Percentiles rank a stretch among this genome's conserved stretches.
Conservation (phyloP, 2,329 filamentous ascomycete genomes). For the Grosmannia clavigera region DNA sequence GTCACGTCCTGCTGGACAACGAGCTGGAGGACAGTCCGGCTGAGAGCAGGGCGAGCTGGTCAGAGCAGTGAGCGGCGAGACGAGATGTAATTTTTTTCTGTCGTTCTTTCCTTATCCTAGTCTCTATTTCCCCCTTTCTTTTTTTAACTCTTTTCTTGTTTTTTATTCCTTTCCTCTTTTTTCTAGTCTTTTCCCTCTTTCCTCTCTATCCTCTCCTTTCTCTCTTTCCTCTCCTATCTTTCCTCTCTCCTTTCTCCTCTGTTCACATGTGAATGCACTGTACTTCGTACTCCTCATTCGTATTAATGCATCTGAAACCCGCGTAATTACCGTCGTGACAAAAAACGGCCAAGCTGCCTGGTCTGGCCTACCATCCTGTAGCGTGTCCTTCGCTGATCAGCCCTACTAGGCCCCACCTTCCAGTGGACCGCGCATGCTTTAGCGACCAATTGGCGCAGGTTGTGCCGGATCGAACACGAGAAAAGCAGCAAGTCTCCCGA, state of each 20-base stretch:
- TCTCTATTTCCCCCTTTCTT: not conserved
- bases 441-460: not conserved
- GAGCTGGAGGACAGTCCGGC: not conserved
- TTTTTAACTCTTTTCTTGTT: not conserved
- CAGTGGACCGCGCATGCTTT: not conserved
- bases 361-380: not conserved
- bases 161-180: not conserved
- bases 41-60: not conserved
- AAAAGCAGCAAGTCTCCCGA: too few relatives aligned
- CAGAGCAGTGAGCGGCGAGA: not conserved
- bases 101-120: not conserved
- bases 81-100: not conserved
- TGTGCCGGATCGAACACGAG: too few relatives aligned
- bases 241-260: not conserved
- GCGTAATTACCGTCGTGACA: not conserved
- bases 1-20: constrained; percentile 38
- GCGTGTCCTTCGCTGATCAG: not conserved
- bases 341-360: not conserved
- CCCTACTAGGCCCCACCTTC: not conserved
- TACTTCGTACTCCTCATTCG: too few relatives aligned
- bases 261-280: too few relatives aligned
- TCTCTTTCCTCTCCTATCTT: not conserved
- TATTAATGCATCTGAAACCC: too few relatives aligned
- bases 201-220: not conserved
- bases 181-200: not conserved